A percentile compares a stretch with the other conserved stretches of the same genome.
Evolutionary conservation across 176 grass and related monocot species (phyloP).

Genomic region (Thinopyrum elongatum): DNA sequence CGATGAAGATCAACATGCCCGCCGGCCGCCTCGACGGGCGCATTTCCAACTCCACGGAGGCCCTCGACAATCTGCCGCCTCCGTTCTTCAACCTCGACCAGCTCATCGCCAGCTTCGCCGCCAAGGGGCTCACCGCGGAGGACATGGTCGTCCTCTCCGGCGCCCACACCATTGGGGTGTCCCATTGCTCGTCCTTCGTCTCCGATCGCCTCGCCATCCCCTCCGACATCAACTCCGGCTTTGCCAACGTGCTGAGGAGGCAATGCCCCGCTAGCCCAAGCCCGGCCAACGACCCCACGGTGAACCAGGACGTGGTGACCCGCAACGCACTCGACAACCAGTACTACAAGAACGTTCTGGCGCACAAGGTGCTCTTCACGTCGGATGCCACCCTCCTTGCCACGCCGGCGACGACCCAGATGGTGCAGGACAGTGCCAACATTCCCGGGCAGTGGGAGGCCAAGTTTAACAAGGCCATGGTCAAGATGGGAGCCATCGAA

Average conservation of each 20-base stretch:
- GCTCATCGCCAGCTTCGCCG: neutral
- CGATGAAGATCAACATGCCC: neutral
- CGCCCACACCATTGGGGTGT: neutral
- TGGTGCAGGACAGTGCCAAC: neutral
- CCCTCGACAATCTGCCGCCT: conserved; percentile 28
- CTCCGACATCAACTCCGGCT: conserved; percentile 12
- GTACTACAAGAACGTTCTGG: neutral
- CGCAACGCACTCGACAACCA: neutral
- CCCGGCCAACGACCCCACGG: neutral
- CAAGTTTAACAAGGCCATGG: neutral
- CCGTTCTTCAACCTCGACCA: conserved; percentile 6
- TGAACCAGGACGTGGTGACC: neutral
- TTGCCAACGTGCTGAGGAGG: neutral
- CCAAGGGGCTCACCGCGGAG: neutral
- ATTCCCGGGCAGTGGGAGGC: neutral
- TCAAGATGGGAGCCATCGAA: neutral
- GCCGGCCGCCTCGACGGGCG: neutral
- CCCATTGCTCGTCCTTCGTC: neutral
- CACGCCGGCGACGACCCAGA: neutral
- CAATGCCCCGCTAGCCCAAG: neutral
- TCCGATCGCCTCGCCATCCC: neutral
- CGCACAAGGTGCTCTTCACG: neutral
- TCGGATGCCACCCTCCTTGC: neutral
- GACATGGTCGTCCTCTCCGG: neutral
- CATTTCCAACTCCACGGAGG: conserved; percentile 10